These are phyloP conservation scores for Incumbomyces lentus DNA, from an alignment of 2,329 filamentous ascomycete species.

Conservation along the genomic window DNA sequence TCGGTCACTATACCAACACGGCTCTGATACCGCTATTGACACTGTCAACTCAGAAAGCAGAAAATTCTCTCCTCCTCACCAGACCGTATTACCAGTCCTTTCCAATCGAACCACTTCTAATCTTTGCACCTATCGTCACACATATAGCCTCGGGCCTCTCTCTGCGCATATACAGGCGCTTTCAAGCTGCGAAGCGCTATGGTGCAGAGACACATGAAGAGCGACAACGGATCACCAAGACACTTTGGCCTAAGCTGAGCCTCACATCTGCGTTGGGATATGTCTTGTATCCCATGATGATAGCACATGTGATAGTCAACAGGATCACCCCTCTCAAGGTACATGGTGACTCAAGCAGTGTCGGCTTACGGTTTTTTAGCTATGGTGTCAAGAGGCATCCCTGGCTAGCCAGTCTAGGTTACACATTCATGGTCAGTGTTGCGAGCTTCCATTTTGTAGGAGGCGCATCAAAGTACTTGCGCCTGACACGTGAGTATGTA, in stretches of 20 bases:
- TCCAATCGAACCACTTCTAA: slow-evolving; percentile 66
- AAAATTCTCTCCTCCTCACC: slow-evolving; percentile 80
- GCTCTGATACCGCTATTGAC: slow-evolving; percentile 69
- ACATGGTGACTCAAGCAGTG: slow-evolving; percentile 76
- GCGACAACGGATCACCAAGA: slow-evolving; percentile 29
- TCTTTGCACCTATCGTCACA: slow-evolving; percentile 61
- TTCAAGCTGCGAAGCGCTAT: slow-evolving; percentile 62
- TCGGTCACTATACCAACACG: slow-evolving; percentile 70
- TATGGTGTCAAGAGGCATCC: slow-evolving; percentile 74
- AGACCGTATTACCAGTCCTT: slow-evolving; percentile 85
- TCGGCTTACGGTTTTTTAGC: slow-evolving; percentile 71
- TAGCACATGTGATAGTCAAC: slow-evolving; percentile 65
- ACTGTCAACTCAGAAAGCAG: slow-evolving; percentile 60
- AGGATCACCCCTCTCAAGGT: slow-evolving; percentile 62
- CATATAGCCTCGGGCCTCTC: slow-evolving; percentile 70
- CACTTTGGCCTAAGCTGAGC: slow-evolving; percentile 58
- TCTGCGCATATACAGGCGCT: slow-evolving; percentile 63
- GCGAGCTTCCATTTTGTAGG: slow-evolving; percentile 72
- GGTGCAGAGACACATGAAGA: slow-evolving; percentile 54
- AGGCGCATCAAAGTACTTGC: slow-evolving; percentile 76
- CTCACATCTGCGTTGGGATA: slow-evolving; percentile 66
- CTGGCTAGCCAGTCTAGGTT: slow-evolving; percentile 55
- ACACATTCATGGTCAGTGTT: slow-evolving; percentile 54
- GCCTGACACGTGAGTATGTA: slow-evolving; percentile 47
- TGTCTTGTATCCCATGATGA: slow-evolving; percentile 52